Percentiles rank a stretch among this genome's conserved stretches.
Evolutionary conservation across 371 early-diverging fungal species (phyloP).

Genomic region (Umbelopsis sp.): DNA sequence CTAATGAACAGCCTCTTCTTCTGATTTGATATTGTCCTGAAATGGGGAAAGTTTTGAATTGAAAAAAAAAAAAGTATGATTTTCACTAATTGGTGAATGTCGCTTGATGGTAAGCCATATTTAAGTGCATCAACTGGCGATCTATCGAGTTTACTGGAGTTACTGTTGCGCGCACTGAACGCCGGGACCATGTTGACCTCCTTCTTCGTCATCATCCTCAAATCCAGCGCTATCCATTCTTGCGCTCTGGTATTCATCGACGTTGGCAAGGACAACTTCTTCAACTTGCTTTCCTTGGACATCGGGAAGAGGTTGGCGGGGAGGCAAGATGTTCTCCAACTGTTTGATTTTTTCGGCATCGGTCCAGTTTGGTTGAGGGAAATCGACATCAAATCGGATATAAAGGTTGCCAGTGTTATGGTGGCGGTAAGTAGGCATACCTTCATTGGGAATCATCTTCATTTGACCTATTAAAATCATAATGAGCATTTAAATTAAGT

Average conservation of each 20-base stretch:
- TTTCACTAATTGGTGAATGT: constrained; percentile 6
- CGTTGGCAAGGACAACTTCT: constrained; percentile 79
- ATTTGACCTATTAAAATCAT: constrained; percentile 49
- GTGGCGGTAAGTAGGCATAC: constrained; percentile 93
- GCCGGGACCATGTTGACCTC: constrained; percentile 74
- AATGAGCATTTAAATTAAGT: background rate
- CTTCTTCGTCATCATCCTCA: constrained; percentile 74
- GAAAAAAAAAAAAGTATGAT: background rate
- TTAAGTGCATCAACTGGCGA: background rate
- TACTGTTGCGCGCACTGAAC: constrained; percentile 98
- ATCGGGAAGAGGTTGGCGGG: constrained; percentile 47
- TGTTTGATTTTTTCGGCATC: constrained; percentile 62
- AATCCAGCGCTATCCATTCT: constrained; percentile 47
- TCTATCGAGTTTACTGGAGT: constrained; percentile 20
- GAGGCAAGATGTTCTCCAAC: constrained; percentile 71
- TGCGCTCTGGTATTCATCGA: constrained; percentile 74
- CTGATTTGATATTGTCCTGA: constrained; percentile 3
- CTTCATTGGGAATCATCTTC: constrained; percentile 86
- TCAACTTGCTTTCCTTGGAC: constrained; percentile 59
- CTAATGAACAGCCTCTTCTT: constrained; percentile 1
- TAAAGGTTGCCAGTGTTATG: constrained; percentile 90
- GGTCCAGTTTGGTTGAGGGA: constrained; percentile 89
- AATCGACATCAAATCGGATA: constrained; percentile 87
- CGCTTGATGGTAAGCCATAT: background rate
- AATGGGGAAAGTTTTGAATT: background rate